Base-by-base conservation (phyloP, 2,329 filamentous ascomycete species). In the Xylariales sp. region DNA sequence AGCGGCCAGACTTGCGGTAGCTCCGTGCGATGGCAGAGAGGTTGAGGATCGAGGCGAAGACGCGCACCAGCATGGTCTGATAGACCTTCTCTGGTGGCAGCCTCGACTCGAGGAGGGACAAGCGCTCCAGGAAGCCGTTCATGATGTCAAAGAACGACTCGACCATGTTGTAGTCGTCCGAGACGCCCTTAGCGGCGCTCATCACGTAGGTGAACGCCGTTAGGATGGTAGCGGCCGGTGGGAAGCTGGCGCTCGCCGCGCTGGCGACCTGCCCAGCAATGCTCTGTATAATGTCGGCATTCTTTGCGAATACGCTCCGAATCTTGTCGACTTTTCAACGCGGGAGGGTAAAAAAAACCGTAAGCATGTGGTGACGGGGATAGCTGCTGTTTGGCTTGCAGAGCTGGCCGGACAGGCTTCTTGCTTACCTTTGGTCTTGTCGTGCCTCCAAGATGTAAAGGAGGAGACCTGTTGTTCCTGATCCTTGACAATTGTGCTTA, bases 41-140 rank as follows among this genome's bases (percentile, higher is more conserved):
- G 48, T 20, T 23, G 16, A 45, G 40, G 16, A 45, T 28, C 5
- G 43, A 35, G 12, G 34, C 17, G 30, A 45, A 45, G 12, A 43
- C 41, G 7, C 15, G 5, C 21, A 45, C 29, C 8, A 45, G 38
- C 28, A 36, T 23, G 16, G 11, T 14, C 30, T 39, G 37, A 29
- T 20, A 43, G 7, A 21, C 20, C 16, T 33, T 40, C 31, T 30
- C 33, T 12, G 24, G 33, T 13, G 43, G 43, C 15, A 43, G 23
- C 28, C 29, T 37, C 17, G 14, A 28, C 24, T 45, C 40, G 2
- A 45, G 38, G 13, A 43, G 19, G 3, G 36, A 37, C 5, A 42
- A 23, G 2, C 40, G 33, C 19, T 38, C 20, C 6, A 47, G 33
- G 34, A 47, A 44, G 11, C 28, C 33, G 15, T 44, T 20, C 44